Conservation (phyloP, 23 red algal species). For the Chondrus crispus region DNA sequence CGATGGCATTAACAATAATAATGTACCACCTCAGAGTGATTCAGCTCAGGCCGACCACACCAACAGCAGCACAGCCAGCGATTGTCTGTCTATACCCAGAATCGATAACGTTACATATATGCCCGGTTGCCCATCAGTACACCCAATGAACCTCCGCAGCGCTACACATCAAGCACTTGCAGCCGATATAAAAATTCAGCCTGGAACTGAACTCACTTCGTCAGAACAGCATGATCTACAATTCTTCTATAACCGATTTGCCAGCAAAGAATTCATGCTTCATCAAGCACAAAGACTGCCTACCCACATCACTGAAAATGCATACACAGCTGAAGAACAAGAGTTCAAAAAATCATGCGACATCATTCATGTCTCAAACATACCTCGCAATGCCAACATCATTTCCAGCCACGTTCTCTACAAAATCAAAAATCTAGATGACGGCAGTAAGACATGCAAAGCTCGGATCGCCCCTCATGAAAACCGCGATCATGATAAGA, state of each 20-base stretch:
- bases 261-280: neutral
- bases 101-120: too few species aligned
- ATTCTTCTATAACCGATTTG: neutral
- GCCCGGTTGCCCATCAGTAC: too few species aligned
- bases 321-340: neutral
- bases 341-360: neutral
- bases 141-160: too few species aligned
- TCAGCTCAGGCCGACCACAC: too few species aligned
- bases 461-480: neutral
- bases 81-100: too few species aligned
- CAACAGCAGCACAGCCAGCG: too few species aligned
- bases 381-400: neutral
- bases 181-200: neutral
- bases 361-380: neutral
- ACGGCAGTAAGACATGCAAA: neutral
- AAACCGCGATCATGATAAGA: neutral
- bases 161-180: too few species aligned
- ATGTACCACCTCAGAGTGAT: too few species aligned
- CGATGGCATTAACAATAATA: neutral
- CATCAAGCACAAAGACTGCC: neutral
- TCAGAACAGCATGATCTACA: neutral
- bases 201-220: neutral
- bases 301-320: neutral
- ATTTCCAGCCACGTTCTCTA: neutral
- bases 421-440: neutral